phyloP scores from a whole-genome alignment of 345 rosid genomes.

The Citrus sp. region DNA sequence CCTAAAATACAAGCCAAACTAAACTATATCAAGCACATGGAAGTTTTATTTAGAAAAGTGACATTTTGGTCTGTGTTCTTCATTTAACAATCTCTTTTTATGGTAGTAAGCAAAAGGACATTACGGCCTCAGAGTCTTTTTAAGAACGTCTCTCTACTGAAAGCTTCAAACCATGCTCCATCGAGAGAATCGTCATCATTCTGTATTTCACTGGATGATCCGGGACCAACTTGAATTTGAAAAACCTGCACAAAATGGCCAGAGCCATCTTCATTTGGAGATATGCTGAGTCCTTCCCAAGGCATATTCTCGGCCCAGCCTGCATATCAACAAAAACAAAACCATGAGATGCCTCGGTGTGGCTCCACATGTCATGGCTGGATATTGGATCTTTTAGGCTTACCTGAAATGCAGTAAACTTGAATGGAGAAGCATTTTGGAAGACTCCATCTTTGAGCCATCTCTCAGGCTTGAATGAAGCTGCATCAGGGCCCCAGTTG shows the following conservation, averaged over 20 bases:
- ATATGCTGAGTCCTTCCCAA: constrained; percentile 96
- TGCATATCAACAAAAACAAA: constrained; percentile 20
- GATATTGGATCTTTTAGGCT: neutral
- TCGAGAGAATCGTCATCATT: constrained; percentile 88
- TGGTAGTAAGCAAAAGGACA: neutral
- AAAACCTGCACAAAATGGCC: constrained; percentile 78
- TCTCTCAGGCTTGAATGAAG: constrained; percentile 78
- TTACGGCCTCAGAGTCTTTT: neutral
- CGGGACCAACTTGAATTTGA: constrained; percentile 62
- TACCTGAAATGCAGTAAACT: constrained; percentile 95
- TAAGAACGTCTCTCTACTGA: constrained; percentile 44
- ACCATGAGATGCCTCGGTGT: neutral
- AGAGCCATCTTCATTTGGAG: constrained; percentile 92
- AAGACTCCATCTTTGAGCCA: constrained; percentile 84
- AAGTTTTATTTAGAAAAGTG: too few species aligned
- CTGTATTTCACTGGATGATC: constrained; percentile 81
- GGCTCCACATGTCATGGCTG: neutral
- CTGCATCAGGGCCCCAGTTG: constrained; percentile 91
- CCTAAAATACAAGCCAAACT: neutral
- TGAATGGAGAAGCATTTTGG: constrained; percentile 89
- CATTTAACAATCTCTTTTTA: neutral
- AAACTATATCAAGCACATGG: neutral
- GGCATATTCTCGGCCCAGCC: constrained; percentile 37
- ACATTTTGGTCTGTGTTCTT: neutral
- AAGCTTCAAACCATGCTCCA: constrained; percentile 82